Percentiles rank a stretch among this genome's conserved stretches.
phyloP scores from a whole-genome alignment of 306 rosid species.

The Trifolium pratense region DNA sequence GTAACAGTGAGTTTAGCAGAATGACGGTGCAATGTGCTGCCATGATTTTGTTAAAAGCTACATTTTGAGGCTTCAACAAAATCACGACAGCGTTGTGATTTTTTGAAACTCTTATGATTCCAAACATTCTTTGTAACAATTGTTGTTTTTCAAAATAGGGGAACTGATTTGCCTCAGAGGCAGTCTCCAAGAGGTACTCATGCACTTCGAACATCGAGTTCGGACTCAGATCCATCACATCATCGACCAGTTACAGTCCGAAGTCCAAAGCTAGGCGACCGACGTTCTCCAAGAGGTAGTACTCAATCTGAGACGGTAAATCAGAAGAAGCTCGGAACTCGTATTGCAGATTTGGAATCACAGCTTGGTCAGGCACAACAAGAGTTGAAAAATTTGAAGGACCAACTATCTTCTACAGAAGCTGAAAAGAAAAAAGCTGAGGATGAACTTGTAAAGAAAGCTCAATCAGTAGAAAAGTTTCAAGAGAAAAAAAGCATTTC shows the following conservation, averaged over 20 bases:
- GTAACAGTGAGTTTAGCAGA: too few species aligned
- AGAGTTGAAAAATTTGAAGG: conserved; percentile 65
- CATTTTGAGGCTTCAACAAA: too few species aligned
- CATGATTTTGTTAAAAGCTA: too few species aligned
- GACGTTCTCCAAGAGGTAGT: conserved; percentile 76
- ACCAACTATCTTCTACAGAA: conserved; percentile 82
- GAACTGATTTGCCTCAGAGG: conserved; percentile 79
- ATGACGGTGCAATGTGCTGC: too few species aligned
- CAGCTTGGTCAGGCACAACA: conserved; percentile 89
- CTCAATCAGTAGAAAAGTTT: neutral
- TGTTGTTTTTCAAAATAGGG: conserved; percentile 53
- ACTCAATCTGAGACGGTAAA: conserved; percentile 64
- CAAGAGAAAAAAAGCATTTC: conserved; percentile 37
- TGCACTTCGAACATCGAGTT: conserved; percentile 66
- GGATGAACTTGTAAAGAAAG: conserved; percentile 68
- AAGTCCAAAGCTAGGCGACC: conserved; percentile 79
- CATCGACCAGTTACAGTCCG: conserved; percentile 74
- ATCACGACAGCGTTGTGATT: too few species aligned
- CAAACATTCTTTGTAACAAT: neutral
- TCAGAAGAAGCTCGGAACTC: conserved; percentile 89
- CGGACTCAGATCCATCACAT: conserved; percentile 77
- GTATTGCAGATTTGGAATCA: conserved; percentile 83
- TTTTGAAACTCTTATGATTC: too few species aligned
- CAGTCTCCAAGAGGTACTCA: conserved; percentile 73
- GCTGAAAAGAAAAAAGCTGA: conserved; percentile 86